Conservation (phyloP, 1,284 basidiomycete genomes). For the Singerocomus rubriflavus region DNA sequence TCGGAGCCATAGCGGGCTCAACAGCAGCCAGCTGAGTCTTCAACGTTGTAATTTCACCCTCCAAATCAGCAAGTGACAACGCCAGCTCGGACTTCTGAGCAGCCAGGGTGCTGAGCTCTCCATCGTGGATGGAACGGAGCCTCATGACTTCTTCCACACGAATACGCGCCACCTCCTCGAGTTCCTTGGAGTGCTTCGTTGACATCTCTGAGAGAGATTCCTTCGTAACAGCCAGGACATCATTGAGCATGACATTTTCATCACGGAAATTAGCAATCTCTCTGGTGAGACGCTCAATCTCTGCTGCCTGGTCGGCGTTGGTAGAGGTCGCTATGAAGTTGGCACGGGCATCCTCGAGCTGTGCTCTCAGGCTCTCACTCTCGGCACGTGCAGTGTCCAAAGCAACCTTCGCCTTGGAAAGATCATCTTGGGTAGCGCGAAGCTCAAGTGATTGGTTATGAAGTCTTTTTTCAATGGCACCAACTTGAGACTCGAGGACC, state of each 20-base stretch:
- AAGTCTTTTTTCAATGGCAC: constrained; percentile 62
- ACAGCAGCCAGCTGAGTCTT: constrained; percentile 52
- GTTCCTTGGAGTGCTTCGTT: constrained; percentile 63
- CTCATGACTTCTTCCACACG: constrained; percentile 68
- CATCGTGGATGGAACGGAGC: constrained; percentile 56
- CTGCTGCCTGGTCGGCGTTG: constrained; percentile 47
- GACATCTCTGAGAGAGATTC: constrained; percentile 67
- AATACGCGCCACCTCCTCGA: constrained; percentile 64
- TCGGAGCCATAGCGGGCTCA: constrained; percentile 45
- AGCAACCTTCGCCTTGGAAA: constrained; percentile 66
- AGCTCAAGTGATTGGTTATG: constrained; percentile 62
- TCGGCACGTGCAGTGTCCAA: constrained; percentile 52
- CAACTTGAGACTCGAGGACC: constrained; percentile 53
- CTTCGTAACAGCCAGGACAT: constrained; percentile 67
- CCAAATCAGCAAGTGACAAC: constrained; percentile 62
- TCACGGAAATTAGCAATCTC: constrained; percentile 52
- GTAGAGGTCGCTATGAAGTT: constrained; percentile 38
- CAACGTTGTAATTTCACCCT: constrained; percentile 68
- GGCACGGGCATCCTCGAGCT: constrained; percentile 61
- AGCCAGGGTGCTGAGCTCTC: constrained; percentile 51
- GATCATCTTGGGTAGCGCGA: constrained; percentile 78
- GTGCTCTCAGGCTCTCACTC: constrained; percentile 51
- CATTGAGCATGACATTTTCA: constrained; percentile 43
- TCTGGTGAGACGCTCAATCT: constrained; percentile 53
- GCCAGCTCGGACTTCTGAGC: constrained; percentile 59